phyloP scores from a whole-genome alignment of 2,329 filamentous ascomycete genomes.

The Cadophora malorum region DNA sequence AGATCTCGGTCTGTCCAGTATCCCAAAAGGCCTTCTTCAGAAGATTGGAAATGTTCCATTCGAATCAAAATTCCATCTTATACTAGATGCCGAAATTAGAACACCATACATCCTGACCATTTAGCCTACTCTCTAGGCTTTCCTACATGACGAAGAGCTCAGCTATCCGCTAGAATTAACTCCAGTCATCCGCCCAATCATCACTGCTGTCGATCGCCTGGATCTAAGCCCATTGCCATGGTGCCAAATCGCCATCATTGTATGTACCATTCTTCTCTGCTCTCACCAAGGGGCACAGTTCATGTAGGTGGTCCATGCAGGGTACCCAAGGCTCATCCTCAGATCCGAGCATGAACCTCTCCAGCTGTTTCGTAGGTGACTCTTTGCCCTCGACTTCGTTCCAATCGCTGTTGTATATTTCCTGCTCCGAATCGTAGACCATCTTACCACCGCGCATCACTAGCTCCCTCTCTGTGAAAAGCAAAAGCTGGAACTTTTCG shows the following conservation, averaged over 20 bases:
- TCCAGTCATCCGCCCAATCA: neutral
- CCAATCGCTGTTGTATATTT: neutral
- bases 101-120: neutral
- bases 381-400: neutral
- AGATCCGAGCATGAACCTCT: neutral
- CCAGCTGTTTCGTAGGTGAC: neutral
- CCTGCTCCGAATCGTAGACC: neutral
- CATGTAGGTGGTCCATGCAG: neutral
- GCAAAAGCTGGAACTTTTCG: neutral
- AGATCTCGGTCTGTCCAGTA: no score
- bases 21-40: no score
- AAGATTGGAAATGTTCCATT: neutral
- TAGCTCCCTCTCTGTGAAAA: neutral
- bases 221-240: neutral
- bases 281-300: neutral
- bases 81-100: neutral
- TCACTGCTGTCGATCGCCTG: neutral
- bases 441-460: no score
- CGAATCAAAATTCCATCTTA: neutral
- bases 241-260: neutral
- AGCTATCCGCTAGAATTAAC: neutral
- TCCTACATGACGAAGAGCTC: neutral
- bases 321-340: neutral
- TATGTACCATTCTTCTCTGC: no score
- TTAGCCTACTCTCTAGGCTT: neutral